Conservation (phyloP, 2,329 filamentous ascomycete species). For the Microcyclosporella mali region DNA sequence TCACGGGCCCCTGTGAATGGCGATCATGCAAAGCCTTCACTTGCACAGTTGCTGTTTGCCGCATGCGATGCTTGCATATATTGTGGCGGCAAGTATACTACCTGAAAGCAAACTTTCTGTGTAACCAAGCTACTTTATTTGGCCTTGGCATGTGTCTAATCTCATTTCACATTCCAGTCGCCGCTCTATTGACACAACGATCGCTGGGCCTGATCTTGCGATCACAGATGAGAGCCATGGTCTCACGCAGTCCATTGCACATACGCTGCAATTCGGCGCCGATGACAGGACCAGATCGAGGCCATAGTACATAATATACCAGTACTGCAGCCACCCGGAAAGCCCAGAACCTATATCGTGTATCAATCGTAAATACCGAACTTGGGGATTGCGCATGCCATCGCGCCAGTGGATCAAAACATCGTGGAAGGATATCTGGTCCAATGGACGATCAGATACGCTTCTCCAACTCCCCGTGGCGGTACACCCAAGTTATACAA, state of each 20-base stretch:
- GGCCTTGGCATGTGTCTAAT: slow-evolving; percentile 12
- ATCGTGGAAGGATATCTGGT: slow-evolving; percentile 7
- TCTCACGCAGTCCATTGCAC: background rate
- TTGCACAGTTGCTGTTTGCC: slow-evolving; percentile 31
- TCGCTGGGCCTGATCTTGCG: slow-evolving; percentile 1
- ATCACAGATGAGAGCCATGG: background rate
- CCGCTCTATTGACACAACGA: slow-evolving; percentile 14
- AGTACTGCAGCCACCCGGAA: slow-evolving; percentile 2
- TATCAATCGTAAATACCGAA: background rate
- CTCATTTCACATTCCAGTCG: slow-evolving; percentile 22
- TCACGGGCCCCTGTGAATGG: slow-evolving; percentile 13
- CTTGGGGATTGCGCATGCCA: slow-evolving; percentile 3
- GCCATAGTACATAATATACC: background rate
- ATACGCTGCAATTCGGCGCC: background rate
- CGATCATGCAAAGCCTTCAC: slow-evolving; percentile 16
- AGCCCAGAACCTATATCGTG: background rate
- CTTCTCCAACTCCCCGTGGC: slow-evolving; percentile 29
- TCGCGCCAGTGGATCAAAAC: background rate
- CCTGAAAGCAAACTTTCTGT: slow-evolving; percentile 17
- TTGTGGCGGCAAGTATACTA: slow-evolving; percentile 34
- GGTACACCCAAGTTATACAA: slow-evolving; percentile 30
- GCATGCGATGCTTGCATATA: slow-evolving; percentile 34
- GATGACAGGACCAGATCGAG: background rate
- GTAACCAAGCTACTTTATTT: slow-evolving; percentile 10
- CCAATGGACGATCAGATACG: slow-evolving; percentile 16